phyloP scores from a whole-genome alignment of 2,329 filamentous ascomycete genomes.

The Ophiostoma montium region DNA sequence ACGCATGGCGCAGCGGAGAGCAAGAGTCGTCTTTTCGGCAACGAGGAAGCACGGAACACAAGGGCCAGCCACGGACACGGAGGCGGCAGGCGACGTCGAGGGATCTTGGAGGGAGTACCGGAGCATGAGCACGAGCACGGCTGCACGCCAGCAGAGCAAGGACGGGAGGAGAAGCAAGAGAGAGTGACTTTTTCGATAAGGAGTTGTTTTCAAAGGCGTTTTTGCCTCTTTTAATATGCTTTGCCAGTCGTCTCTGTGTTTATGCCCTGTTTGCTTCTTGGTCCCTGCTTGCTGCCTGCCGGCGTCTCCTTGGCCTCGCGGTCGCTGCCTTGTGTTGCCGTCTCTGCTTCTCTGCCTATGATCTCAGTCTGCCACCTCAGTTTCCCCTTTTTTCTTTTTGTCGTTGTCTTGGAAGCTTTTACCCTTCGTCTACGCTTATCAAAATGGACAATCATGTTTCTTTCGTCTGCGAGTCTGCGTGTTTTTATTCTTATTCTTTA shows the following conservation, averaged over 20 bases:
- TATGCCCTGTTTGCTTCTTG: not conserved
- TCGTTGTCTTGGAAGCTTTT: no score
- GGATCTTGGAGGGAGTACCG: not conserved
- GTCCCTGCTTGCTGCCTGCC: not conserved
- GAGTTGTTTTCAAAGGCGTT: slow-evolving; percentile 11
- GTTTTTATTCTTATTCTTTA: not conserved
- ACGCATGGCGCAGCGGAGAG: not conserved
- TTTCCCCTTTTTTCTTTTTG: slow-evolving; percentile 5
- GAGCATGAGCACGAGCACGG: not conserved
- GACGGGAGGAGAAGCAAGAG: not conserved
- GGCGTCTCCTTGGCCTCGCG: not conserved
- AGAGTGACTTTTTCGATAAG: slow-evolving; percentile 8
- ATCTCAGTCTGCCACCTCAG: no score
- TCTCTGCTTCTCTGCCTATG: not conserved
- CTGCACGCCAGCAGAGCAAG: not conserved
- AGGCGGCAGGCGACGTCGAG: not conserved
- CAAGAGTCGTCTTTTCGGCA: not conserved
- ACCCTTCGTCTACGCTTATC: not conserved
- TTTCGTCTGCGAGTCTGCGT: slow-evolving; percentile 7
- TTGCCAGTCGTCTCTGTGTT: slow-evolving; percentile 12
- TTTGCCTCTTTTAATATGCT: slow-evolving; percentile 13
- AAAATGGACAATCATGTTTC: slow-evolving; percentile 1
- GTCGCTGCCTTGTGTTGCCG: no score
- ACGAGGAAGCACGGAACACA: not conserved
- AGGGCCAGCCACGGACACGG: not conserved